Evolutionary conservation across 805 yeast species (phyloP).

Genomic region (Cyberlindnera euphorbiiphila): DNA sequence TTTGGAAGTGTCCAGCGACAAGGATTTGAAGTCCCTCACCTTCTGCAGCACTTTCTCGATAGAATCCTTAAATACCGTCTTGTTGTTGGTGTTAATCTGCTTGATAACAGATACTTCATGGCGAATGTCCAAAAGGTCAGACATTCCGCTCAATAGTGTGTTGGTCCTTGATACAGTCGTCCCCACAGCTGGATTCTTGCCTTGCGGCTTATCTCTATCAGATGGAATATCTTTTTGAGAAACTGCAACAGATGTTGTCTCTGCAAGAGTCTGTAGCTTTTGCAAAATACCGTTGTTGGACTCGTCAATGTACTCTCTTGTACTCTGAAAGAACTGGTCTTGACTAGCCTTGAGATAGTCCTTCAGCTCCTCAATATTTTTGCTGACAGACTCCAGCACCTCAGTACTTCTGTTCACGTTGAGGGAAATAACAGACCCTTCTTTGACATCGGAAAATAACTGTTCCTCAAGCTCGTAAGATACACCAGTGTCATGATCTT

Average conservation of each 20-base stretch:
- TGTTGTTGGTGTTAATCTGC: conserved; percentile 48
- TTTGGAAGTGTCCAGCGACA: conserved; percentile 37
- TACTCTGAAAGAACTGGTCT: conserved; percentile 14
- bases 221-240: background rate
- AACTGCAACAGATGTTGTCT: conserved; percentile 8
- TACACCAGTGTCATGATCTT: conserved; percentile 54
- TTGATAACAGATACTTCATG: conserved; percentile 57
- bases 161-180: conserved; percentile 1
- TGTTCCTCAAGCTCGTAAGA: conserved; percentile 80
- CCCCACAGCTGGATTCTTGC: background rate
- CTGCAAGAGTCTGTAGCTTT: conserved; percentile 17
- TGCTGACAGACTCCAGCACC: conserved; percentile 14
- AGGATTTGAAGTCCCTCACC: conserved; percentile 48
- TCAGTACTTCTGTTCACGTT: conserved; percentile 40
- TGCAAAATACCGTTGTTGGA: conserved; percentile 20
- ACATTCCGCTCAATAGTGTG: conserved; percentile 15
- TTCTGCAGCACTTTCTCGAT: conserved; percentile 42
- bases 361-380: conserved; percentile 20
- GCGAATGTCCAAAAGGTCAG: conserved; percentile 40
- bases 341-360: conserved; percentile 15
- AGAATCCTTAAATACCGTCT: conserved; percentile 37
- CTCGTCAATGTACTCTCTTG: conserved; percentile 26
- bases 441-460: conserved; percentile 50
- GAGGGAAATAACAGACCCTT: conserved; percentile 58
- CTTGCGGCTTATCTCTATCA: background rate